Conservation (phyloP, 139 green algal genomes). For the Zygnema circumcarinatum region DNA sequence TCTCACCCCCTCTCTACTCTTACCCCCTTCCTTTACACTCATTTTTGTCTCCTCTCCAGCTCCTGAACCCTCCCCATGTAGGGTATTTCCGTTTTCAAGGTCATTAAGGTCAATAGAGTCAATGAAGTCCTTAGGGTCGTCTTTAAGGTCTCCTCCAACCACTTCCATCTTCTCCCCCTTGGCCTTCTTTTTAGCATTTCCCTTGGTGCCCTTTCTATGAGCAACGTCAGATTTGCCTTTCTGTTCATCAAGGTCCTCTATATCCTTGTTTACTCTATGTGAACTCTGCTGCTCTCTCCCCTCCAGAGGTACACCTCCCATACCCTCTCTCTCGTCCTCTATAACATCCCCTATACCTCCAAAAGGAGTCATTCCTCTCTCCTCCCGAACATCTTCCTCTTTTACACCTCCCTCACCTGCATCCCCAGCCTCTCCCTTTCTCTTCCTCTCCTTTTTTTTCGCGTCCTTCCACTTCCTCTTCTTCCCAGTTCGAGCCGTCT, state of each 20-base stretch:
- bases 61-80: slow-evolving; percentile 10
- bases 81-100: too few relatives aligned
- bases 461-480: neutral
- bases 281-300: too few relatives aligned
- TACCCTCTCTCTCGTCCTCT: neutral
- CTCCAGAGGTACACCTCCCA: too few relatives aligned
- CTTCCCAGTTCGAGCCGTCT: neutral
- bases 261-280: too few relatives aligned
- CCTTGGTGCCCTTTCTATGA: slow-evolving; percentile 5
- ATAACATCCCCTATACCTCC: neutral
- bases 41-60: neutral
- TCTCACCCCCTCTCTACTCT: slow-evolving; percentile 12
- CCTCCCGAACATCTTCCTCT: neutral
- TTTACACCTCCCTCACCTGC: neutral
- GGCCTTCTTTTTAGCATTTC: slow-evolving; percentile 5
- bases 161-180: neutral
- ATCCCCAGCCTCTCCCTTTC: neutral
- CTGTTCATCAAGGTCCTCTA: neutral
- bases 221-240: too few relatives aligned
- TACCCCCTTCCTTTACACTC: neutral
- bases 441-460: slow-evolving; percentile 1
- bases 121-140: slow-evolving; percentile 3
- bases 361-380: neutral
- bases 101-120: neutral
- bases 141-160: neutral